Conservation (phyloP, 2,329 filamentous ascomycete species). For the Periconia digitata region DNA sequence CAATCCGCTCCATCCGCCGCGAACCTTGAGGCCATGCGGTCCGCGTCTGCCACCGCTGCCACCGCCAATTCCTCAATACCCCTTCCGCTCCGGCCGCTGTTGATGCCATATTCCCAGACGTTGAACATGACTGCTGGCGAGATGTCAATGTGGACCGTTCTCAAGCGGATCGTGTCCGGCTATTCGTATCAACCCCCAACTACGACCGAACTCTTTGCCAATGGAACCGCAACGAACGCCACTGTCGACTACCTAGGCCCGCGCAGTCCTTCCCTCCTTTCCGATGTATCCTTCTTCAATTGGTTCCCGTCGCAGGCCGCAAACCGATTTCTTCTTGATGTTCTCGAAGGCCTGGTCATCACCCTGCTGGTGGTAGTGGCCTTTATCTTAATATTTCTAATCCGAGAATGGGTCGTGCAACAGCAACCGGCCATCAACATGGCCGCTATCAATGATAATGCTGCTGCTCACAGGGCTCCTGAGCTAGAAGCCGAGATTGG, state of each 20-base stretch:
- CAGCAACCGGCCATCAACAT: constrained; percentile 93
- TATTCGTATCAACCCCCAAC: constrained; percentile 26
- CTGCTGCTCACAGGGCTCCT: constrained; percentile 17
- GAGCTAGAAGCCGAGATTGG: constrained; percentile 17
- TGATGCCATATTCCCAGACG: constrained; percentile 44
- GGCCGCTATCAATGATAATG: constrained; percentile 46
- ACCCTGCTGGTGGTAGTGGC: constrained; percentile 87
- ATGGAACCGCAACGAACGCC: constrained; percentile 28
- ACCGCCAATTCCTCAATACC: constrained; percentile 16
- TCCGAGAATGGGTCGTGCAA: constrained; percentile 96
- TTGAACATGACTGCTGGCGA: constrained; percentile 47
- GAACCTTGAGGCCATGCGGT: constrained; percentile 21
- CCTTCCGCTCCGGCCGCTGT: constrained; percentile 33
- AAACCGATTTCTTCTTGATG: constrained; percentile 78
- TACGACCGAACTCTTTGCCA: constrained; percentile 23
- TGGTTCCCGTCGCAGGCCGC: constrained; percentile 60
- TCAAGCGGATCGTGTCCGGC: constrained; percentile 47
- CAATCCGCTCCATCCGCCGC: constrained; percentile 5
- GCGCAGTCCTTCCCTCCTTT: constrained; percentile 49
- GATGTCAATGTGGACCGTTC: constrained; percentile 49
- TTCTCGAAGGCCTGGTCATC: constrained; percentile 91
- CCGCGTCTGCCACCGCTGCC: constrained; percentile 21
- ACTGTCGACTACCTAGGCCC: constrained; percentile 25
- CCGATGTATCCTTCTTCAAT: constrained; percentile 59
- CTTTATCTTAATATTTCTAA: constrained; percentile 96